Evolutionary conservation across 129 eudicot genomes (phyloP).

Genomic region (Artemisia tridentata): DNA sequence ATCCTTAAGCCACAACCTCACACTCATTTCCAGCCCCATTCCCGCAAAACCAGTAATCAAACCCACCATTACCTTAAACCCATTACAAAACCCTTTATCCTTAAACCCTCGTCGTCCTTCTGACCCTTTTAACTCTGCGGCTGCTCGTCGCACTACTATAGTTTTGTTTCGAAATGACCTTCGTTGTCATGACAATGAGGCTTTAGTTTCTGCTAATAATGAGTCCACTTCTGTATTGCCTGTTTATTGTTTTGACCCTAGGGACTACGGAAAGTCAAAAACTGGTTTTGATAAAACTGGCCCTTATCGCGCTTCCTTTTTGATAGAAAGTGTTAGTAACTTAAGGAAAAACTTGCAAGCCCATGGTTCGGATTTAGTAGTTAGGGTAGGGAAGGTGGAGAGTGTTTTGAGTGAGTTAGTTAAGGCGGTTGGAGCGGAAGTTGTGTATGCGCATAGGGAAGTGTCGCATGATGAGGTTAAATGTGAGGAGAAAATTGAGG

Average conservation of each 20-base stretch:
- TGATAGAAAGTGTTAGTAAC: constrained; percentile 65
- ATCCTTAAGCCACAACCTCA: constrained; percentile 38
- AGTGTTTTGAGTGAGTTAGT: constrained; percentile 66
- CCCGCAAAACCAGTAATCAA: constrained; percentile 39
- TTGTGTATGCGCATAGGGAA: constrained; percentile 73
- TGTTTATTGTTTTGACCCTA: constrained; percentile 82
- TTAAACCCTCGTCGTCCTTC: constrained; percentile 73
- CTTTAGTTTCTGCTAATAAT: constrained; percentile 62
- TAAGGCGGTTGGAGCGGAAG: constrained; percentile 78
- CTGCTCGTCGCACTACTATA: constrained; percentile 56
- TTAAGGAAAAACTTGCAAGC: constrained; percentile 62
- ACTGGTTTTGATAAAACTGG: constrained; percentile 92
- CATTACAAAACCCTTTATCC: constrained; percentile 61
- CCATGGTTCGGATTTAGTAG: constrained; percentile 79
- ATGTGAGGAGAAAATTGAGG: constrained; percentile 69
- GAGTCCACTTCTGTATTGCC: constrained; percentile 77
- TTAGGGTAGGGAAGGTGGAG: constrained; percentile 76
- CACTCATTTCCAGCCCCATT: constrained; percentile 39
- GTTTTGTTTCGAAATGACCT: constrained; percentile 93
- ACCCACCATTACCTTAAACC: constrained; percentile 62
- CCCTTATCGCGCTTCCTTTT: constrained; percentile 70
- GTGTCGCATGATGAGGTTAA: constrained; percentile 85
- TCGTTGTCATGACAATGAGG: constrained; percentile 78
- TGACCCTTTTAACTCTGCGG: constrained; percentile 70
- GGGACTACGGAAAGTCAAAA: constrained; percentile 80